phyloP scores from a whole-genome alignment of 2,329 filamentous ascomycete species.

The Westerdykella aurantiaca region DNA sequence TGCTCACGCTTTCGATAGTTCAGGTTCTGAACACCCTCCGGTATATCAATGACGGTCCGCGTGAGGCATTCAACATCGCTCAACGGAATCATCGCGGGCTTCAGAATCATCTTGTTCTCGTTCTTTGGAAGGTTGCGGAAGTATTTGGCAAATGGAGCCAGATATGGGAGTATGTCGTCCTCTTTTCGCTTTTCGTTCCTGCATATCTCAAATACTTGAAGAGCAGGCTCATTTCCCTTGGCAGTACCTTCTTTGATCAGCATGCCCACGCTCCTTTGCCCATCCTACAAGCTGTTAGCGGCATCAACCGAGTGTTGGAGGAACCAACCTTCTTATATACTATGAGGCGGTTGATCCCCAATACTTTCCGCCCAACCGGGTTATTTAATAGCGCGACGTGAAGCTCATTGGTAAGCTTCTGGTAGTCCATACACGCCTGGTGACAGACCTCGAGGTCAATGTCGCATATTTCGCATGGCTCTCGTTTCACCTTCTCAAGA shows the following conservation, averaged over 20 bases:
- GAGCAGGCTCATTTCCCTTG: slow-evolving; percentile 58
- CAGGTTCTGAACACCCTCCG: slow-evolving; percentile 39
- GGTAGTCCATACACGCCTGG: slow-evolving; percentile 72
- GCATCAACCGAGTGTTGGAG: not conserved
- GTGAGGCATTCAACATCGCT: slow-evolving; percentile 82
- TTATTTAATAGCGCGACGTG: slow-evolving; percentile 72
- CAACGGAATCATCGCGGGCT: slow-evolving; percentile 64
- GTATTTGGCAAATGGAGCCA: slow-evolving; percentile 62
- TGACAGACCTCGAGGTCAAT: slow-evolving; percentile 74
- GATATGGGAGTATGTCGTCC: slow-evolving; percentile 81
- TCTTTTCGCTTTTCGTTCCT: slow-evolving; percentile 64
- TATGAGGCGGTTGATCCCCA: slow-evolving; percentile 67
- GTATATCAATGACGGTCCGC: slow-evolving; percentile 54
- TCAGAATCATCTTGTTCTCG: slow-evolving; percentile 62
- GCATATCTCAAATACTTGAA: slow-evolving; percentile 76
- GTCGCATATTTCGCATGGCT: slow-evolving; percentile 77
- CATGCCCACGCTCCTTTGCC: slow-evolving; percentile 74
- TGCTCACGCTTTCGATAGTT: slow-evolving; percentile 47
- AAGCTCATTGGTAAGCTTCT: slow-evolving; percentile 71
- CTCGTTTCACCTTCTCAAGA: slow-evolving; percentile 81
- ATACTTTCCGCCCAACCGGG: slow-evolving; percentile 76
- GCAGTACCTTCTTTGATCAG: slow-evolving; percentile 70
- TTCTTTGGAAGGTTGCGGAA: slow-evolving; percentile 63
- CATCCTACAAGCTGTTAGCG: slow-evolving; percentile 50
- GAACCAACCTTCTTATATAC: slow-evolving; percentile 62